A percentile compares a stretch with the other conserved stretches of the same genome.
These are phyloP conservation scores for Neurospora tetrasperma DNA, from an alignment of 495 filamentous ascomycete species.

Conservation along the genomic window DNA sequence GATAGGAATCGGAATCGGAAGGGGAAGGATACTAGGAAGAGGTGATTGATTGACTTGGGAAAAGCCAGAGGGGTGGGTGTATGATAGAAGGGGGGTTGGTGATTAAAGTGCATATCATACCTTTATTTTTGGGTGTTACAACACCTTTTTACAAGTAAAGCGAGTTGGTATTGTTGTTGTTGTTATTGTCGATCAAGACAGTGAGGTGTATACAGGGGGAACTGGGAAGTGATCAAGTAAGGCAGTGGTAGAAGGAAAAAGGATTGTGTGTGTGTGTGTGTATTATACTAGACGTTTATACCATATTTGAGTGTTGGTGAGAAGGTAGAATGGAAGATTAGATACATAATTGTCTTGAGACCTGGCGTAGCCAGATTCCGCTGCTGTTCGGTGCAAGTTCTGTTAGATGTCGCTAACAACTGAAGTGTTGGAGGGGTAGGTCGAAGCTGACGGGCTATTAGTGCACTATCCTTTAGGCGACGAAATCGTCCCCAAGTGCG, in stretches of 20 bases:
- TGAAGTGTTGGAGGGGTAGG: too few relatives aligned
- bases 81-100: neutral
- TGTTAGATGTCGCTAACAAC: too few relatives aligned
- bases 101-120: neutral
- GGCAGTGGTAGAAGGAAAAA: neutral
- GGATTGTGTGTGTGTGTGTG: neutral
- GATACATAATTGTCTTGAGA: neutral
- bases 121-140: too few relatives aligned
- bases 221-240: neutral
- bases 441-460: neutral
- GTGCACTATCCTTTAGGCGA: neutral
- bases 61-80: neutral
- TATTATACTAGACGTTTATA: neutral
- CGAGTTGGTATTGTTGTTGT: neutral
- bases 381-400: too few relatives aligned
- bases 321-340: neutral
- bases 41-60: neutral
- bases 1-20: neutral
- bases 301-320: neutral
- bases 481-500: too few relatives aligned
- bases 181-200: neutral
- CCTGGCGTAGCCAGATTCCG: neutral
- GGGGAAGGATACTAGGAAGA: conserved; percentile 12
- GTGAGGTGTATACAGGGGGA: too few relatives aligned
- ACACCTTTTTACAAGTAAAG: neutral